Percentiles rank a stretch among this genome's conserved stretches.
These are phyloP conservation scores for Articulospora tetracladia DNA, from an alignment of 495 filamentous ascomycete genomes.

Conservation along the genomic window DNA sequence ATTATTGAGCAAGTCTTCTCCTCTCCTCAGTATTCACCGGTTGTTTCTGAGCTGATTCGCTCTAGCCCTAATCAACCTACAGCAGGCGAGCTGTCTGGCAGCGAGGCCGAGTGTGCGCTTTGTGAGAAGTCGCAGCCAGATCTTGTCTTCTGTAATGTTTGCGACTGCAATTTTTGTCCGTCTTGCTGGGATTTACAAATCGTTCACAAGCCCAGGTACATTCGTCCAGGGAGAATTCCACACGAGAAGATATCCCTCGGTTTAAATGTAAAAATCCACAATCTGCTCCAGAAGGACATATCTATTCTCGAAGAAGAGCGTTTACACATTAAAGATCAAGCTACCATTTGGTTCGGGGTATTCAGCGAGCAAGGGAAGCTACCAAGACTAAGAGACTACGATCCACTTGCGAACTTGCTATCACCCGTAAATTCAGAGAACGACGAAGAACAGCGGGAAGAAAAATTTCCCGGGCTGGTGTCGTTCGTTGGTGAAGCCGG, in stretches of 20 bases:
- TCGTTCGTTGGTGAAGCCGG: not conserved
- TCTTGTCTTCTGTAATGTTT: not conserved
- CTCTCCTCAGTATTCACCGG: no score
- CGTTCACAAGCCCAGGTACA: not conserved
- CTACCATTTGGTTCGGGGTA: not conserved
- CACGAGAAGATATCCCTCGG: not conserved
- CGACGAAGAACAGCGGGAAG: not conserved
- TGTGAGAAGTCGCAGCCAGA: no score
- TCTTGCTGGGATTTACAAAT: not conserved
- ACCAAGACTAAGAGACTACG: not conserved
- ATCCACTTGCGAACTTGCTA: not conserved
- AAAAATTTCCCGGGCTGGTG: not conserved
- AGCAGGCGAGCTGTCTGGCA: not conserved
- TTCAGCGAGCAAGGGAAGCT: not conserved
- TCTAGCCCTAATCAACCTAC: no score
- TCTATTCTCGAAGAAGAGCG: not conserved
- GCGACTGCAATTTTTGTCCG: not conserved
- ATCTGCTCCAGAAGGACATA: not conserved
- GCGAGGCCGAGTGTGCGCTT: no score
- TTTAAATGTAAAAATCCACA: not conserved
- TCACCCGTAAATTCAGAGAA: not conserved
- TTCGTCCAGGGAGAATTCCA: not conserved
- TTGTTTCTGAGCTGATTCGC: no score
- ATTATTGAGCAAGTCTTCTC: no score
- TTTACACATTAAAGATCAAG: not conserved